A percentile compares a stretch with the other conserved stretches of the same genome.
These are phyloP conservation scores for Arthroderma sp. DNA, from an alignment of 2,329 filamentous ascomycete species.

Conservation along the genomic window DNA sequence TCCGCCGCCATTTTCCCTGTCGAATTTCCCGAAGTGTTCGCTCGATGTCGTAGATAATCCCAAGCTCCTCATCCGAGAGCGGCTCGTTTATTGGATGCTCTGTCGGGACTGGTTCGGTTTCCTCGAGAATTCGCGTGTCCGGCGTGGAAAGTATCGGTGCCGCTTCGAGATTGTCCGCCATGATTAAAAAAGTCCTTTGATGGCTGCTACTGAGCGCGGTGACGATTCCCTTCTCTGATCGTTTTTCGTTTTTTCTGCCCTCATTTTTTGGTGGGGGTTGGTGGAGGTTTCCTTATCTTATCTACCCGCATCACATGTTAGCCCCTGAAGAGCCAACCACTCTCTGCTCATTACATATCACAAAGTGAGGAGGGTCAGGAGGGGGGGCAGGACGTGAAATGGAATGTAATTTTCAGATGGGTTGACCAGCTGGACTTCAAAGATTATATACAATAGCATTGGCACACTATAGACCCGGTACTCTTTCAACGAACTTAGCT, in stretches of 20 bases:
- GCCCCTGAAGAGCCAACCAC: too few species aligned
- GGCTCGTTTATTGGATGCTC: constrained; percentile 1
- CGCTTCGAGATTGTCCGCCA: constrained; percentile 20
- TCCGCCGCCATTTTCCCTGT: constrained; percentile 55
- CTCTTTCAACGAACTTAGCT: too few species aligned
- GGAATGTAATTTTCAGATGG: too few species aligned
- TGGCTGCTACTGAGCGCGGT: neutral
- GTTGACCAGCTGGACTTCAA: too few species aligned
- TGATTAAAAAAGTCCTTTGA: neutral
- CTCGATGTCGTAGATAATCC: constrained; percentile 68
- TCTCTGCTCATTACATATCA: too few species aligned
- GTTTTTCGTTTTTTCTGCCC: neutral
- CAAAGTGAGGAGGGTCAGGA: too few species aligned
- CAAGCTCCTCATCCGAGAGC: constrained; percentile 55
- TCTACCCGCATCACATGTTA: neutral
- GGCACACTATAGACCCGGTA: too few species aligned
- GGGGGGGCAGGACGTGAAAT: too few species aligned
- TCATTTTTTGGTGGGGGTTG: neutral
- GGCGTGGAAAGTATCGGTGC: constrained; percentile 51
- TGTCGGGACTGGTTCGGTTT: constrained; percentile 28
- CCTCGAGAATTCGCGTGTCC: constrained; percentile 47
- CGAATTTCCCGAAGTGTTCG: constrained; percentile 65
- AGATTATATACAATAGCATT: too few species aligned
- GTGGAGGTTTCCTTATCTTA: neutral
- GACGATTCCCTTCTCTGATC: neutral